phyloP scores from a whole-genome alignment of 2,329 filamentous ascomycete genomes.

The Aspergillus costaricaensis region DNA sequence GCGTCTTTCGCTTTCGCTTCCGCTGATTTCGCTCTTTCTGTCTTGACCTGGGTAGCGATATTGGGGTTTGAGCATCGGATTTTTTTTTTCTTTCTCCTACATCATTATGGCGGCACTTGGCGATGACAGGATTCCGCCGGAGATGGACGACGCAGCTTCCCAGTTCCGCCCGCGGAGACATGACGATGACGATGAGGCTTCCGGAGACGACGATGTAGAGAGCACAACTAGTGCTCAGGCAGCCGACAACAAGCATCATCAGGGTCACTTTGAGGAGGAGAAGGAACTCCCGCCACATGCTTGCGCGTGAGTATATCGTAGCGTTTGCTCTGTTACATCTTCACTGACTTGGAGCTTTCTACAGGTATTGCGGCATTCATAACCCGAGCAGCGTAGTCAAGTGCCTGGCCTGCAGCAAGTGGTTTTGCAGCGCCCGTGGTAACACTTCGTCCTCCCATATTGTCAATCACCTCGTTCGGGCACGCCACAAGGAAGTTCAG shows the following conservation, averaged over 20 bases:
- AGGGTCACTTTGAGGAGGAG: slow-evolving; percentile 69
- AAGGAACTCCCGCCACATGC: slow-evolving; percentile 92
- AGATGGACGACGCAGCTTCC: slow-evolving; percentile 71
- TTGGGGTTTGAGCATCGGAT: slow-evolving; percentile 81
- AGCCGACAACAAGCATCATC: slow-evolving; percentile 68
- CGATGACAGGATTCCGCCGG: slow-evolving; percentile 72
- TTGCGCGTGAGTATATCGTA: slow-evolving; percentile 72
- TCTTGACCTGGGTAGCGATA: slow-evolving; percentile 10
- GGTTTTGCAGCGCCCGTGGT: slow-evolving; percentile 97
- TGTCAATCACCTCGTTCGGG: slow-evolving; percentile 95
- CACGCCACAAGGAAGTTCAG: slow-evolving; percentile 97
- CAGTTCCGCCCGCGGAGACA: slow-evolving; percentile 67
- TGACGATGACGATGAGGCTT: slow-evolving; percentile 88
- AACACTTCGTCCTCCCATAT: slow-evolving; percentile 98
- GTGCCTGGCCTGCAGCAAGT: slow-evolving; percentile 92
- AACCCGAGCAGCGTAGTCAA: slow-evolving; percentile 94
- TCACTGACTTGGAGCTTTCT: slow-evolving; percentile 14
- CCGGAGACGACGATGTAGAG: slow-evolving; percentile 81
- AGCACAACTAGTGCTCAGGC: slow-evolving; percentile 78
- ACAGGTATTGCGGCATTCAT: slow-evolving; percentile 94
- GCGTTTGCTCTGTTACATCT: neutral
- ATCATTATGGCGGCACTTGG: slow-evolving; percentile 77
- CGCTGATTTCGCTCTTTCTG: neutral
- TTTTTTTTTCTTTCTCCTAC: slow-evolving; percentile 69
- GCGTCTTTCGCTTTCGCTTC: slow-evolving; percentile 3